phyloP scores from a whole-genome alignment of 2,329 filamentous ascomycete genomes.

The Penicillium sclerotiorum region DNA sequence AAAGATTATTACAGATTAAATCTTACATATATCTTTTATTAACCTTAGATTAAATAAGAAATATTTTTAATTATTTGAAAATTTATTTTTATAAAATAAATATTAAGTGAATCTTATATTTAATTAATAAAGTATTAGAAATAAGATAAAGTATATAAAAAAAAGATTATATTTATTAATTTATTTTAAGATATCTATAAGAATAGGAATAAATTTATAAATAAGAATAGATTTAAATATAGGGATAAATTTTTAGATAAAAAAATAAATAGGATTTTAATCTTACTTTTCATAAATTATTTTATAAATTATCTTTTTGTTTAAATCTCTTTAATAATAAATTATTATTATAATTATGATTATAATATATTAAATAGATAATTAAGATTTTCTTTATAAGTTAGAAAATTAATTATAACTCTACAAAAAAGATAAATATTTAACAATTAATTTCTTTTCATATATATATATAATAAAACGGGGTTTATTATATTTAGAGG shows the following conservation, averaged over 20 bases:
- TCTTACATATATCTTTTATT: not conserved
- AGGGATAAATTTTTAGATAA: slow-evolving; percentile 9
- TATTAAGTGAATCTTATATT: not conserved
- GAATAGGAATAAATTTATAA: too few relatives aligned
- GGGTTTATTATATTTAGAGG: too few relatives aligned
- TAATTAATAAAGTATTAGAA: slow-evolving; percentile 8
- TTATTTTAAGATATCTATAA: slow-evolving; percentile 10
- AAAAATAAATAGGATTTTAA: slow-evolving; percentile 7
- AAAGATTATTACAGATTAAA: not conserved
- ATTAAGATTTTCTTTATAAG: too few relatives aligned
- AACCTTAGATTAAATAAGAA: not conserved
- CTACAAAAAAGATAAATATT: too few relatives aligned
- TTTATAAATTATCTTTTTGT: not conserved
- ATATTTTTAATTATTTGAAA: not conserved
- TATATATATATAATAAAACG: too few relatives aligned
- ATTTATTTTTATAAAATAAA: not conserved
- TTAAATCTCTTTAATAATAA: not conserved
- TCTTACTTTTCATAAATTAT: not conserved
- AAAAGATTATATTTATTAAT: not conserved
- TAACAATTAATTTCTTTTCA: too few relatives aligned
- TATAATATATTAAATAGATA: too few relatives aligned
- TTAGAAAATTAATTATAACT: too few relatives aligned
- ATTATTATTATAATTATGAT: not conserved
- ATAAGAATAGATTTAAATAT: too few relatives aligned
- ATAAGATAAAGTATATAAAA: slow-evolving; percentile 13